Evolutionary conservation across 2,329 filamentous ascomycete species (phyloP).

Genomic region (Ophiocordyceps camponoti-rufipedis): DNA sequence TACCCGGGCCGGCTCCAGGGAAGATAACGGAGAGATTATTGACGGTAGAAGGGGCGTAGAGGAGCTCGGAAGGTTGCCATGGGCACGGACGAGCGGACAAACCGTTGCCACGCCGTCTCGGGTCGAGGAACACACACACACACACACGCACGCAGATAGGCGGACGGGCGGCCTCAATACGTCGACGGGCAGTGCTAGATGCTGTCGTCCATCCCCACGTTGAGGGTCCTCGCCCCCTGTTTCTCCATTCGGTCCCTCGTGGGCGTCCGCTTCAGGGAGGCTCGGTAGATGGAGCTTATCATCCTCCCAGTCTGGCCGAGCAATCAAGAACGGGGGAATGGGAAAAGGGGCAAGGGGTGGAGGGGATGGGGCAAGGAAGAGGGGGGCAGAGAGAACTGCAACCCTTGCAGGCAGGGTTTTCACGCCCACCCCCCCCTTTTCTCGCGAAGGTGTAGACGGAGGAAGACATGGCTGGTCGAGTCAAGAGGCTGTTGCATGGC

Average conservation of each 20-base stretch:
- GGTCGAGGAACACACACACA: background rate
- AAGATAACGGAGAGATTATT: background rate
- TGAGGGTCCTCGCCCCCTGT: no score
- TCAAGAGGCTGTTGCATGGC: background rate
- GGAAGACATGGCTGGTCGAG: background rate
- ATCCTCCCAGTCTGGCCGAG: background rate
- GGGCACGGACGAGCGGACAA: no score
- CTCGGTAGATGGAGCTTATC: no score
- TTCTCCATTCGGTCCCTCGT: no score
- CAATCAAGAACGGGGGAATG: background rate
- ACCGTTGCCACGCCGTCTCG: no score
- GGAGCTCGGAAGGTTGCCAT: no score
- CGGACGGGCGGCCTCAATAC: no score
- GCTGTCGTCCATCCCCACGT: no score
- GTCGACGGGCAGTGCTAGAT: no score
- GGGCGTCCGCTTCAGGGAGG: no score
- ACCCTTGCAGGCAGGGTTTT: background rate
- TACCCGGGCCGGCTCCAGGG: background rate
- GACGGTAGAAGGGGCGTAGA: no score
- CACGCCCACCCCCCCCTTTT: background rate
- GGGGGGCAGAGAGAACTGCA: background rate
- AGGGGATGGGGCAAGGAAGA: background rate
- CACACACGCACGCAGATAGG: background rate
- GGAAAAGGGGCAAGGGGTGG: background rate
- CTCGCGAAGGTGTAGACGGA: background rate